Conservation (phyloP, 2,329 filamentous ascomycete species). For the Nakataea oryzae region DNA sequence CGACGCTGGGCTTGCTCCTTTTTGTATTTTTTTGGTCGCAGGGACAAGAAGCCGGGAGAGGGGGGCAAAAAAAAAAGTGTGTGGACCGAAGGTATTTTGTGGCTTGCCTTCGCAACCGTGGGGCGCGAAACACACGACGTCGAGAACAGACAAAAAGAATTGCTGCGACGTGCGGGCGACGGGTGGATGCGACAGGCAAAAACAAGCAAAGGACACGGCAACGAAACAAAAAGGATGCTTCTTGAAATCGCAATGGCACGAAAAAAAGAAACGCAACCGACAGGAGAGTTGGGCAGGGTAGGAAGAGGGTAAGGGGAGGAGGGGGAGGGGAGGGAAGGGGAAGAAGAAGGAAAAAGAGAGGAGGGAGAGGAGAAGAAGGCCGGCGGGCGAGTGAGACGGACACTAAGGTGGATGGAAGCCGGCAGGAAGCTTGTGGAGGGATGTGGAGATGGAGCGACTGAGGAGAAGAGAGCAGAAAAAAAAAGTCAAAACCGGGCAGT, state of each 20-base stretch:
- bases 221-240: background rate
- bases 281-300: background rate
- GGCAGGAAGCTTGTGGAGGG: conserved; percentile 2
- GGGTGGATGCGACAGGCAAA: background rate
- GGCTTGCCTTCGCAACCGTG: background rate
- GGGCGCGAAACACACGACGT: background rate
- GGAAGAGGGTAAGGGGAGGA: background rate
- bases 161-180: background rate
- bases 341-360: conserved; percentile 3
- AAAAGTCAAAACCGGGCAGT: conserved; percentile 4
- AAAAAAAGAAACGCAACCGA: background rate
- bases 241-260: background rate
- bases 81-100: background rate
- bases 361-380: background rate
- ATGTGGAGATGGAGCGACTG: conserved; percentile 1
- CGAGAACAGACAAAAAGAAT: background rate
- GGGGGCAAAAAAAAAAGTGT: background rate
- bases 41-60: background rate
- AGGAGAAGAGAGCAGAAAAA: background rate
- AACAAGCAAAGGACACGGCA: background rate
- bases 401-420: background rate
- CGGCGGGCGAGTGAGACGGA: background rate
- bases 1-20: background rate
- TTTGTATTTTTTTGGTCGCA: background rate
- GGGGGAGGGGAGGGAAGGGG: background rate